phyloP scores from a whole-genome alignment of 2,329 filamentous ascomycete genomes.

The Xylaria sp. region DNA sequence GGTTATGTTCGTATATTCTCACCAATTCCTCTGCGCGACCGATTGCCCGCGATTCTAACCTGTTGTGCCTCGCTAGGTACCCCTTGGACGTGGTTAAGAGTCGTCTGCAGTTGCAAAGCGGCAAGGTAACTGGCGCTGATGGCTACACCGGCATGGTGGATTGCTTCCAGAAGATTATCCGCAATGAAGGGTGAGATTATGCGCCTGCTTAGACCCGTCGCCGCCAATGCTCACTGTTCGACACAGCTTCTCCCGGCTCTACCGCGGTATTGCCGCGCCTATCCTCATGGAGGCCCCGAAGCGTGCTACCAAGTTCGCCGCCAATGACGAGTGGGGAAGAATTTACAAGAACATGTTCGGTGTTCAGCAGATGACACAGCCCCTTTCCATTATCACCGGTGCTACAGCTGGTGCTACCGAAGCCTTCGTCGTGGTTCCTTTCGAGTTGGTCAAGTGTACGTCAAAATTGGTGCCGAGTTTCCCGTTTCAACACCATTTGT shows the following conservation, averaged over 20 bases:
- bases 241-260: constrained; percentile 74
- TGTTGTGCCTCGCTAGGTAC: constrained; percentile 63
- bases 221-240: constrained; percentile 12
- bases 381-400: constrained; percentile 85
- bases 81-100: constrained; percentile 98
- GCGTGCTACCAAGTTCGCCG: constrained; percentile 96
- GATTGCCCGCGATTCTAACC: constrained; percentile 19
- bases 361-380: constrained; percentile 81
- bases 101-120: constrained; percentile 88
- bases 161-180: constrained; percentile 96
- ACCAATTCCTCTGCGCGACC: constrained; percentile 8
- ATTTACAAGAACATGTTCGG: constrained; percentile 87
- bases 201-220: neutral
- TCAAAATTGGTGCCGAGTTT: constrained; percentile 4
- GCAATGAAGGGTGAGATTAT: constrained; percentile 74
- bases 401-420: constrained; percentile 94
- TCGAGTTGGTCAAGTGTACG: constrained; percentile 68
- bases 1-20: constrained; percentile 61
- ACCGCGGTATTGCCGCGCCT: constrained; percentile 90
- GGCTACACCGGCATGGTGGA: constrained; percentile 96
- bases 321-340: constrained; percentile 97
- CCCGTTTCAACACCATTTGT: neutral
- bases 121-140: constrained; percentile 66
- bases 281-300: constrained; percentile 92
- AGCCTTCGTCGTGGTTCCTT: constrained; percentile 93